phyloP scores from a whole-genome alignment of 2,329 filamentous ascomycete species.

The Cladophialophora psammophila region DNA sequence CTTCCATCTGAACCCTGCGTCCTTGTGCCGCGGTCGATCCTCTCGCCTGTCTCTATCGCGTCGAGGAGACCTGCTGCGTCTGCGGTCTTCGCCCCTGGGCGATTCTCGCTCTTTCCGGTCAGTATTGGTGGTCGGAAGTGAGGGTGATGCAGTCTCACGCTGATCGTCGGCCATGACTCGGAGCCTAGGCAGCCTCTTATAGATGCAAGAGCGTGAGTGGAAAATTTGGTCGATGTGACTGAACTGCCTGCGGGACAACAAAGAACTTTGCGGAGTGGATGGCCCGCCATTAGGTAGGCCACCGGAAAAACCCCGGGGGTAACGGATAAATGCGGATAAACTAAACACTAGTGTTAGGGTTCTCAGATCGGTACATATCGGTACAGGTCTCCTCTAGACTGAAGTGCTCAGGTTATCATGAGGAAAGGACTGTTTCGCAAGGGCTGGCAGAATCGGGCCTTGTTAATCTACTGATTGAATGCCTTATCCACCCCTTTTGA shows the following conservation, averaged over 20 bases:
- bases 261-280: not conserved
- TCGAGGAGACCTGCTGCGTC: conserved; percentile 55
- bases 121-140: conserved; percentile 23
- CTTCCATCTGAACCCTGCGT: conserved; percentile 58
- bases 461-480: too few relatives aligned
- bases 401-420: too few relatives aligned
- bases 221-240: not conserved
- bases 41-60: conserved; percentile 46
- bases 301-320: too few relatives aligned
- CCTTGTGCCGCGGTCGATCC: conserved; percentile 50
- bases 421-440: too few relatives aligned
- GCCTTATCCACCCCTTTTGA: too few relatives aligned
- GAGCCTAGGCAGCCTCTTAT: not conserved
- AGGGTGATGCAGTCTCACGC: conserved; percentile 26
- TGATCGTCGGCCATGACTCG: conserved; percentile 37
- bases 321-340: too few relatives aligned
- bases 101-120: conserved; percentile 36
- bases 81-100: conserved; percentile 43
- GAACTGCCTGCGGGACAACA: not conserved
- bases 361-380: too few relatives aligned
- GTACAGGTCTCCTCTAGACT: too few relatives aligned
- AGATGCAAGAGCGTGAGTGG: not conserved
- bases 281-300: not conserved
- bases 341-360: too few relatives aligned
- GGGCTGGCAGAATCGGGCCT: too few relatives aligned